Evolutionary conservation across 257 asterid genomes (phyloP).

Genomic region (Solanum megistacrolobum): DNA sequence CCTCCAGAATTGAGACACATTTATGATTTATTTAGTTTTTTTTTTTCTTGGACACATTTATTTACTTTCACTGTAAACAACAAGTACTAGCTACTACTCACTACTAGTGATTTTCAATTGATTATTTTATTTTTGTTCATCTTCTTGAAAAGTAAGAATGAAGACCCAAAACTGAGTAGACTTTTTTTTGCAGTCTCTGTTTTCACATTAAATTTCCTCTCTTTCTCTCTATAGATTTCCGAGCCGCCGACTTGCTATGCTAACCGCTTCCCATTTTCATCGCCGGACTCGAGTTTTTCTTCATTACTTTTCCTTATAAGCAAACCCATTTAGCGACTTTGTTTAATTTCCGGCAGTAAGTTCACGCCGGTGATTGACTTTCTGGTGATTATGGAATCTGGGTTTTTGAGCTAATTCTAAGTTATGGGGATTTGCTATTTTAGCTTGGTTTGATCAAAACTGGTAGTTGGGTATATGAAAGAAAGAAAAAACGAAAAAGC

Average conservation of each 20-base stretch:
- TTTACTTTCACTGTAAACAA: neutral
- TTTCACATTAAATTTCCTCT: neutral
- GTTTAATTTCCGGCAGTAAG: neutral
- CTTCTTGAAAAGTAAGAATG: slow-evolving; percentile 1
- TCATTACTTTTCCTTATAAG: neutral
- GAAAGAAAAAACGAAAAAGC: neutral
- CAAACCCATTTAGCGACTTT: slow-evolving; percentile 3
- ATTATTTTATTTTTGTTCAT: neutral
- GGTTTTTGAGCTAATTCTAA: neutral
- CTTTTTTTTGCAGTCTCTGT: slow-evolving; percentile 14
- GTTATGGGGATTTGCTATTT: slow-evolving; percentile 2
- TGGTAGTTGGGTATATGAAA: slow-evolving; percentile 6
- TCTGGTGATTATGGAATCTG: slow-evolving; percentile 1
- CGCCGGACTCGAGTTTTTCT: neutral
- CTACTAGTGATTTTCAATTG: neutral
- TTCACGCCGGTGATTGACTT: neutral
- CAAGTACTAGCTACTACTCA: neutral
- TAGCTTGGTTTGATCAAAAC: slow-evolving; percentile 5
- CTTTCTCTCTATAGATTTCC: slow-evolving; percentile 10
- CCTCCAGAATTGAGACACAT: neutral
- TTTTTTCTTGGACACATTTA: neutral
- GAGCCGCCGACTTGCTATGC: slow-evolving; percentile 7
- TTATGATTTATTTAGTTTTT: neutral
- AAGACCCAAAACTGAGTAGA: slow-evolving; percentile 22
- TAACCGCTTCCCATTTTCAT: slow-evolving; percentile 1